These are phyloP conservation scores for Pleurozium schreberi DNA, from an alignment of 225 moss, liverwort and hornwort genomes.

Conservation along the genomic window DNA sequence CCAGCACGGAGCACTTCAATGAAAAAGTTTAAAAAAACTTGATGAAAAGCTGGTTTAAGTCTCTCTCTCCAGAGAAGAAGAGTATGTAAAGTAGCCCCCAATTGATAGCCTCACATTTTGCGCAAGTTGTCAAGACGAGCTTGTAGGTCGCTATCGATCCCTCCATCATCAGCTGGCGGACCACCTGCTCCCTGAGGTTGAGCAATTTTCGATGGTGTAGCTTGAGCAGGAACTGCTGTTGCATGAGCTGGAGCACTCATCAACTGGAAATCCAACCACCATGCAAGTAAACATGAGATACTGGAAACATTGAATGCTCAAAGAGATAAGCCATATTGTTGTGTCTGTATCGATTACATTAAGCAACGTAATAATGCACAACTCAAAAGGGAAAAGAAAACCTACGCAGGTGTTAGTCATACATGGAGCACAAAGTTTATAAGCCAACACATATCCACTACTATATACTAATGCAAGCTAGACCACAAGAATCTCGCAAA, in stretches of 20 bases:
- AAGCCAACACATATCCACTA: not conserved
- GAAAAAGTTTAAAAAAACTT: not conserved
- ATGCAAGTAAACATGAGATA: not conserved
- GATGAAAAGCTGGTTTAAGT: not conserved
- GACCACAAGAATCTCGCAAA: not conserved
- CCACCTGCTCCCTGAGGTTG: conserved; percentile 49
- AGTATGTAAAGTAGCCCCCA: not conserved
- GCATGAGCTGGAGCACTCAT: conserved; percentile 84
- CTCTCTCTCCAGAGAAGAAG: not conserved
- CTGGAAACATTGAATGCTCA: not conserved
- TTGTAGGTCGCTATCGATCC: conserved; percentile 89
- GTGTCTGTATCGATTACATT: not conserved
- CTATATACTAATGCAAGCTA: not conserved
- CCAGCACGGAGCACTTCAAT: not conserved
- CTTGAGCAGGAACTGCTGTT: conserved; percentile 57
- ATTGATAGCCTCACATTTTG: conserved; percentile 63
- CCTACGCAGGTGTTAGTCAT: not conserved
- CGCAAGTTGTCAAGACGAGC: conserved; percentile 93
- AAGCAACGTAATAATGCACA: not conserved
- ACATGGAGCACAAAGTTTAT: not conserved
- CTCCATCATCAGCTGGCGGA: conserved; percentile 54
- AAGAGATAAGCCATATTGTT: not conserved
- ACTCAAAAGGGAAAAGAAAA: not conserved
- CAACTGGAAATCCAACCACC: conserved; percentile 43
- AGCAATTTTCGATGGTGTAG: conserved; percentile 70